Percentiles rank a stretch among this genome's conserved stretches.
phyloP scores from a whole-genome alignment of 331 rosid genomes.

The Malus hybrid region DNA sequence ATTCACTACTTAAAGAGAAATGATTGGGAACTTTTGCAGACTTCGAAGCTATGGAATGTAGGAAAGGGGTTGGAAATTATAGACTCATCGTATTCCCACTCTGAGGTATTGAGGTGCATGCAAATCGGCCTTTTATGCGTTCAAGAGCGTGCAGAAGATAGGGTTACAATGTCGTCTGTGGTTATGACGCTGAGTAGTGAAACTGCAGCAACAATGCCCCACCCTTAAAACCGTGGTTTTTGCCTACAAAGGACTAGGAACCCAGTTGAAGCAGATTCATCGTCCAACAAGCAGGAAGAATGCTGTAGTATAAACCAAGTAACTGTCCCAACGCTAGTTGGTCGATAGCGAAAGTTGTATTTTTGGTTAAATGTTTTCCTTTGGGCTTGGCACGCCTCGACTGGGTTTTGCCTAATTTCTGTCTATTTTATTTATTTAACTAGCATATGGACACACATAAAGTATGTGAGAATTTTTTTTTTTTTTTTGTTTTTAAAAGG shows the following conservation, averaged over 20 bases:
- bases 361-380: too few species aligned
- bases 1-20: background rate
- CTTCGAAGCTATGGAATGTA: slow-evolving; percentile 68
- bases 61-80: slow-evolving; percentile 35
- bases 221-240: slow-evolving; percentile 64
- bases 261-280: slow-evolving; percentile 26
- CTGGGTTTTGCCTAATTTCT: too few species aligned
- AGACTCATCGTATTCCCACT: slow-evolving; percentile 35
- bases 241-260: slow-evolving; percentile 25
- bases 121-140: slow-evolving; percentile 75
- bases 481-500: too few species aligned
- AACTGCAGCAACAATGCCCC: slow-evolving; percentile 39
- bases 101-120: slow-evolving; percentile 62
- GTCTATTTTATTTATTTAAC: too few species aligned
- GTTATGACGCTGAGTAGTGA: slow-evolving; percentile 61
- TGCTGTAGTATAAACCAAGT: slow-evolving; percentile 59
- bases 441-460: too few species aligned
- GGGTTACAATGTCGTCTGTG: slow-evolving; percentile 64
- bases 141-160: slow-evolving; percentile 72
- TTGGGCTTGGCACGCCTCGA: too few species aligned
- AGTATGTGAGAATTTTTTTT: too few species aligned
- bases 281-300: slow-evolving; percentile 45
- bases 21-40: slow-evolving; percentile 26
- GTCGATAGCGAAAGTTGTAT: slow-evolving; percentile 34
- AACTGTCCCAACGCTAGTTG: slow-evolving; percentile 51